phyloP scores from a whole-genome alignment of 371 early-diverging fungal species.

The Mucor lusitanicus region DNA sequence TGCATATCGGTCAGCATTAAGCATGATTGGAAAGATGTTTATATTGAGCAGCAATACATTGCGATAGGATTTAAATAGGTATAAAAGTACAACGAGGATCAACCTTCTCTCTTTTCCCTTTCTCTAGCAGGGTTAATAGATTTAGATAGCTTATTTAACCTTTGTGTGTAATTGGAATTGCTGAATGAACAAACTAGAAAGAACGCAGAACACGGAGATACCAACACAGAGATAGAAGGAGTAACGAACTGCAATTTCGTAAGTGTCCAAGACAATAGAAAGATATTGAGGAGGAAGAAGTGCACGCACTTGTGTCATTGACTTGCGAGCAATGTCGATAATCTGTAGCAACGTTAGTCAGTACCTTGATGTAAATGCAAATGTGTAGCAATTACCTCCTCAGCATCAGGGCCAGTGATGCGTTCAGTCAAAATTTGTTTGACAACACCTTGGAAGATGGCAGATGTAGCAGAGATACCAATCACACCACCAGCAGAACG shows the following conservation, averaged over 20 bases:
- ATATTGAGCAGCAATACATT: too few relatives aligned
- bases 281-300: conserved; percentile 40
- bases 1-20: too few relatives aligned
- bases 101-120: background rate
- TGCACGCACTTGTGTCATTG: conserved; percentile 28
- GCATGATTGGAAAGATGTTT: too few relatives aligned
- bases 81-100: background rate
- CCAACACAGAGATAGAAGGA: conserved; percentile 34
- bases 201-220: conserved; percentile 33
- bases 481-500: conserved; percentile 48
- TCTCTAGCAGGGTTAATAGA: background rate
- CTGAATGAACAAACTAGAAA: conserved; percentile 51
- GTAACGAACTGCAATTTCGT: conserved; percentile 37
- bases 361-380: background rate
- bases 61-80: background rate
- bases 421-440: conserved; percentile 26
- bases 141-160: conserved; percentile 17
- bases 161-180: conserved; percentile 48
- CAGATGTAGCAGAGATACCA: conserved; percentile 42
- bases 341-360: conserved; percentile 18
- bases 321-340: conserved; percentile 47
- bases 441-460: conserved; percentile 47
- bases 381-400: conserved; percentile 13
- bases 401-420: conserved; percentile 47
- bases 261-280: conserved; percentile 43